phyloP scores from a whole-genome alignment of 2,329 filamentous ascomycete genomes.

The Calonectria ilicicola region DNA sequence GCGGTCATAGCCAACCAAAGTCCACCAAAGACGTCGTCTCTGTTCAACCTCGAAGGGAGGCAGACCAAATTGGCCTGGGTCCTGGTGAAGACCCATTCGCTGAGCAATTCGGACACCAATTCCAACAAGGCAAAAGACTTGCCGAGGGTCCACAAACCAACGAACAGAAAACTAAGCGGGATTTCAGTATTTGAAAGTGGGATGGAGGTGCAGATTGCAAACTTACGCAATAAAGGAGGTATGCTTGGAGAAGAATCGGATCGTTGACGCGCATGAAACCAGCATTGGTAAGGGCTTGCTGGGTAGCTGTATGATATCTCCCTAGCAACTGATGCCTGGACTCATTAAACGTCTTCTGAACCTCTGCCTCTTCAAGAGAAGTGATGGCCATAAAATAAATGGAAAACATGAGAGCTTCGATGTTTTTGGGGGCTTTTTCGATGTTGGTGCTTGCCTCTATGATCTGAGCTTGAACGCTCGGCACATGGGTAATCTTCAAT shows the following conservation, averaged over 20 bases:
- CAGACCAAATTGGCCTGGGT: slow-evolving; percentile 65
- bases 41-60: slow-evolving; percentile 75
- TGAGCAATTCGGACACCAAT: slow-evolving; percentile 76
- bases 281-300: slow-evolving; percentile 75
- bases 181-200: slow-evolving; percentile 10
- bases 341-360: slow-evolving; percentile 64
- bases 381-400: slow-evolving; percentile 71
- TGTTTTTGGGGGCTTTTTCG: slow-evolving; percentile 63
- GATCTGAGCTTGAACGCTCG: slow-evolving; percentile 73
- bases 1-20: slow-evolving; percentile 75
- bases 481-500: slow-evolving; percentile 75
- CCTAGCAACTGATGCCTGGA: slow-evolving; percentile 62
- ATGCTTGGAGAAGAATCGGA: slow-evolving; percentile 74
- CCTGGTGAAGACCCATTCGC: slow-evolving; percentile 76
- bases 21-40: slow-evolving; percentile 81
- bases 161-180: slow-evolving; percentile 56
- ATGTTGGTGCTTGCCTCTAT: slow-evolving; percentile 71
- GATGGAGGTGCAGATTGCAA: not conserved
- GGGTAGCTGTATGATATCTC: slow-evolving; percentile 68
- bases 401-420: slow-evolving; percentile 77
- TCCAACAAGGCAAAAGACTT: slow-evolving; percentile 65
- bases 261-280: slow-evolving; percentile 76
- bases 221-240: slow-evolving; percentile 73
- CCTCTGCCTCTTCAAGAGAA: slow-evolving; percentile 69
- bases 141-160: slow-evolving; percentile 68